Conservation (phyloP, 1,284 basidiomycete genomes). For the Ganoderma lingzhi region DNA sequence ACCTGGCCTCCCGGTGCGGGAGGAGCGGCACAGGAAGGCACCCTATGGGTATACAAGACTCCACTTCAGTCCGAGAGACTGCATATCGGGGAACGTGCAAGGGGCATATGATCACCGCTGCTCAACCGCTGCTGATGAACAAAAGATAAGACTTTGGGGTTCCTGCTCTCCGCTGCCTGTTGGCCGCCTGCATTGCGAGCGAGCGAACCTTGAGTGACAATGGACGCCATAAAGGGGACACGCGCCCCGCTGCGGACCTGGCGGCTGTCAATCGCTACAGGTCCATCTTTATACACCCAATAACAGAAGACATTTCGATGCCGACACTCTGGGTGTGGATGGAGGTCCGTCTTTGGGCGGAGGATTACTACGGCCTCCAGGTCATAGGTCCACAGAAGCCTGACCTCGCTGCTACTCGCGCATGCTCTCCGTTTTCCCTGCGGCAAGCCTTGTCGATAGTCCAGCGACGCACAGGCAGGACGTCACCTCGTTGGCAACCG, state of each 20-base stretch:
- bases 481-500: conserved; percentile 2
- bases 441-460: not conserved
- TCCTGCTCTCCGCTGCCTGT: not conserved
- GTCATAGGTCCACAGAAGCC: not conserved
- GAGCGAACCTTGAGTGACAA: conserved; percentile 3
- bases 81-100: not conserved
- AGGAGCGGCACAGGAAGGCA: not conserved
- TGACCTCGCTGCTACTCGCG: not conserved
- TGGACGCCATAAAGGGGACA: not conserved
- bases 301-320: not conserved
- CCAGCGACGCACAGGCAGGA: not conserved
- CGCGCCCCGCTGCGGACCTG: conserved; percentile 5
- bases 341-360: not conserved
- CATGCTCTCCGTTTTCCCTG: not conserved
- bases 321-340: not conserved
- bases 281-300: not conserved
- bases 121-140: conserved; percentile 1
- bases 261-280: not conserved
- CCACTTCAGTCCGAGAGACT: not conserved
- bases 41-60: not conserved
- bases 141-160: not conserved
- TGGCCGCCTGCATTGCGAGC: not conserved
- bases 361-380: not conserved
- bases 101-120: not conserved
- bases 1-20: not conserved